phyloP scores from a whole-genome alignment of 495 filamentous ascomycete species.

The Aspergillus biplanus region DNA sequence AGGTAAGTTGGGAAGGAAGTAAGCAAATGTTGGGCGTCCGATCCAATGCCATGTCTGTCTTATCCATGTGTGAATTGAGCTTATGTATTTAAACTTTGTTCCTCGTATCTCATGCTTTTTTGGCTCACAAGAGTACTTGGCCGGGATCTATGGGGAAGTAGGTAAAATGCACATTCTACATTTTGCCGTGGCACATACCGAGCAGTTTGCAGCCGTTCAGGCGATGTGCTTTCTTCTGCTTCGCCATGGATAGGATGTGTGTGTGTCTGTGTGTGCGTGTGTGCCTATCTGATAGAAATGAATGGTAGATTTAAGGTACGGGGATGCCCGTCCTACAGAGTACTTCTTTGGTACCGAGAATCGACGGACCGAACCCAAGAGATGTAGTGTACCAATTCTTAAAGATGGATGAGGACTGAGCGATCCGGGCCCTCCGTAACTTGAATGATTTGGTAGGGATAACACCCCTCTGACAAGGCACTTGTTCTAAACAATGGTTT shows the following conservation, averaged over 20 bases:
- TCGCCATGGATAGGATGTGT: too few species aligned
- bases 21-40: neutral
- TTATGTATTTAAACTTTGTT: too few species aligned
- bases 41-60: neutral
- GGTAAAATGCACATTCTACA: neutral
- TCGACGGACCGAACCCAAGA: neutral
- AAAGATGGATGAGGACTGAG: too few species aligned
- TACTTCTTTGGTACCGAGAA: neutral
- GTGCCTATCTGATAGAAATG: constrained; percentile 1
- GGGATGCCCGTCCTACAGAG: neutral
- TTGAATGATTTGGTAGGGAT: constrained; percentile 1
- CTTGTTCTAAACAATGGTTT: neutral
- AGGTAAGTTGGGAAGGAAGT: neutral
- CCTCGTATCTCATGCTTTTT: too few species aligned
- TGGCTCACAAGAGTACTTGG: neutral
- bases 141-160: neutral
- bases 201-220: too few species aligned
- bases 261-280: neutral
- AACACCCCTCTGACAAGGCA: neutral
- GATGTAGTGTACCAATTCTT: neutral
- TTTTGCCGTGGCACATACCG: too few species aligned
- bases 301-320: neutral
- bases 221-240: too few species aligned
- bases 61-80: neutral
- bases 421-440: neutral